These are phyloP conservation scores for Phytophthora ohioensis DNA, from an alignment of 352 stramenopile species.

Conservation along the genomic window DNA sequence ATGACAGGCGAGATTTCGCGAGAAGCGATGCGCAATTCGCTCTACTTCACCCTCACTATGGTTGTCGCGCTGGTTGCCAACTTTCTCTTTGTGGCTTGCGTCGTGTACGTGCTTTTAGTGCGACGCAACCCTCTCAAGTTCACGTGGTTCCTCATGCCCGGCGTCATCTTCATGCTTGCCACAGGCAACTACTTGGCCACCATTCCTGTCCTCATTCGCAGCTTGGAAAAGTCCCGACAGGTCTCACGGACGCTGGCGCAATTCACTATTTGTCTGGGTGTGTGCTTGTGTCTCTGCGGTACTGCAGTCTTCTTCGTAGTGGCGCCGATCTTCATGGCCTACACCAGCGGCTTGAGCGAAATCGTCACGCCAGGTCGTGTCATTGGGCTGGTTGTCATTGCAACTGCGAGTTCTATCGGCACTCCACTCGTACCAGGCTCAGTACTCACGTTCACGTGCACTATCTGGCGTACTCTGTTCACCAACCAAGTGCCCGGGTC, in stretches of 20 bases:
- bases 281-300: slow-evolving; percentile 60
- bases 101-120: slow-evolving; percentile 65
- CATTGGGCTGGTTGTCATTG: slow-evolving; percentile 54
- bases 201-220: slow-evolving; percentile 69
- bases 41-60: slow-evolving; percentile 57
- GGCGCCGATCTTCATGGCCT: slow-evolving; percentile 68
- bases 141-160: slow-evolving; percentile 60
- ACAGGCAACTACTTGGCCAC: slow-evolving; percentile 57
- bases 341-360: slow-evolving; percentile 53
- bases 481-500: slow-evolving; percentile 42
- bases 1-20: slow-evolving; percentile 54
- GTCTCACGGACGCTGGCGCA: slow-evolving; percentile 72
- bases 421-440: slow-evolving; percentile 46
- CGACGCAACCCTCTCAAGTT: slow-evolving; percentile 72
- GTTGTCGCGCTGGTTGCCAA: slow-evolving; percentile 49
- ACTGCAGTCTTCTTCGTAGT: slow-evolving; percentile 63
- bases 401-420: slow-evolving; percentile 62
- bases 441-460: slow-evolving; percentile 60
- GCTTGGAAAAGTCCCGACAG: slow-evolving; percentile 66
- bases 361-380: slow-evolving; percentile 51
- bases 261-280: slow-evolving; percentile 62
- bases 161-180: slow-evolving; percentile 65
- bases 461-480: slow-evolving; percentile 65
- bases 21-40: slow-evolving; percentile 40
- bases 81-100: slow-evolving; percentile 64